Base-by-base conservation (phyloP, 306 rosid genomes). In the Castanea mollissima region DNA sequence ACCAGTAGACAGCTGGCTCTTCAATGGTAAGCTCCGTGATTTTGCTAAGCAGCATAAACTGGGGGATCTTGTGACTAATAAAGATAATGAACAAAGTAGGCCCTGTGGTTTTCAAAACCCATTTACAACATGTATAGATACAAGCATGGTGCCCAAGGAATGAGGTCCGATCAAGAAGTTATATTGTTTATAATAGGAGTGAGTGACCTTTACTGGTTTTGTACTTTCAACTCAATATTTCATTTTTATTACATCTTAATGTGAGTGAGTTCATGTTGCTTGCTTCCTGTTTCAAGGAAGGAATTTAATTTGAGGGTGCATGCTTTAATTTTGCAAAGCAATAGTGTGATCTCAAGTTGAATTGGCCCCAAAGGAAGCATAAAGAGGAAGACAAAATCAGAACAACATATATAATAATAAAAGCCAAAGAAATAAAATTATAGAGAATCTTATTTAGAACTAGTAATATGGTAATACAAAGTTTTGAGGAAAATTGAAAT, bases 81-180 rank as follows among this genome's bases (percentile, higher is more conserved):
- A 58, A 44, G 69, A 76, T 27, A 65, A 65, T 75, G 79, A 72
- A 67, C 74, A 74, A 12, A 38, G 35, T 11, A 13, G 76, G 60
- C 32, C 72, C 11, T 62, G 81, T 78, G 72, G 82, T 44, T 59
- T 78, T 35, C 56, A 81, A 34, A 78, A 81, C 73, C 82, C 90
- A 78, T 73, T 78, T 59, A 67, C 56, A 75, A 68, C 86, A 31
- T 69, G 73, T 76, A 54, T 69, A 69, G 80, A 73, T 78, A 56
- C 84, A 78, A 76, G 71, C 74, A 60, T 56, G 81, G 69, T 82
- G 55, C 71, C 76, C 35, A 77, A 85, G 63, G 82, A 65, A 21
- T 67, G 78, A 58, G 21, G 49, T 35, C 76, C 64, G 76, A 78
- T 78, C 76, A 83, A 79, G 31, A 21, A 35, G 52, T 35, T 60